Evolutionary conservation across 2,329 filamentous ascomycete genomes (phyloP), one percentile per base, ranked within the genome.

Genomic region (Ascochyta koolunga): DNA sequence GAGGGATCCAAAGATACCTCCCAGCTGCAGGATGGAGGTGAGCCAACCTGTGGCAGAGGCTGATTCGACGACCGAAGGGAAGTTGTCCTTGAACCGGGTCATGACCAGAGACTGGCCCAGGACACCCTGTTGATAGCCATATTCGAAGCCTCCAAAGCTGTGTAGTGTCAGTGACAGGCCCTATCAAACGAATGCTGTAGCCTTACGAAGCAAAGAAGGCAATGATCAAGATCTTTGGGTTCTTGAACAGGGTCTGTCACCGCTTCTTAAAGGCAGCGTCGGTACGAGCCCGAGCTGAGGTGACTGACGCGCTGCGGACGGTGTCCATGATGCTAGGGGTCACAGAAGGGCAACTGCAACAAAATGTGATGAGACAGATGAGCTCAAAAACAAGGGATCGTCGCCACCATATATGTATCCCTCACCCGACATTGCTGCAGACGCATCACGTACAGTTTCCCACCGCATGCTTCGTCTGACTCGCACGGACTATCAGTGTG

Each of bases 61-160:
- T 0, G 79, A 81, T 7, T 73, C 54, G 32, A 80, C 76, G 8
- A 83, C 76, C 0, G 74, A 71, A 0, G 80, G 81, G 61, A 83
- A 83, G 56, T 80, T 79, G 31, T 76, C 66, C 9, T 70, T 77
- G 68, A 83, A 84, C 9, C 78, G 74, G 8, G 72, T 72, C 81
- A 83, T 84, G 60, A 82, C 80, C 2, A 84, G 72, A 11, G 80
- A 80, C 59, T 83, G 79, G 27, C 81, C 80, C 3, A 84, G 70
- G 1, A 84, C 80, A 43, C 81, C 82, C 61, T 84, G 82, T 52
- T 83, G 80, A 61, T 82, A 82, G 47, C 80, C 80, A 76, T 81
- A 82, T 54, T 80, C 77, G 40, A 82, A 79, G 19, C 80, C 80
- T 53, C 80, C 79, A 19, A 82, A 77, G n/a, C 79, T 81, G 33